Percentiles rank a stretch among this genome's conserved stretches.
Conservation (phyloP, 495 filamentous ascomycete species). For the Haplographium delicatum region DNA sequence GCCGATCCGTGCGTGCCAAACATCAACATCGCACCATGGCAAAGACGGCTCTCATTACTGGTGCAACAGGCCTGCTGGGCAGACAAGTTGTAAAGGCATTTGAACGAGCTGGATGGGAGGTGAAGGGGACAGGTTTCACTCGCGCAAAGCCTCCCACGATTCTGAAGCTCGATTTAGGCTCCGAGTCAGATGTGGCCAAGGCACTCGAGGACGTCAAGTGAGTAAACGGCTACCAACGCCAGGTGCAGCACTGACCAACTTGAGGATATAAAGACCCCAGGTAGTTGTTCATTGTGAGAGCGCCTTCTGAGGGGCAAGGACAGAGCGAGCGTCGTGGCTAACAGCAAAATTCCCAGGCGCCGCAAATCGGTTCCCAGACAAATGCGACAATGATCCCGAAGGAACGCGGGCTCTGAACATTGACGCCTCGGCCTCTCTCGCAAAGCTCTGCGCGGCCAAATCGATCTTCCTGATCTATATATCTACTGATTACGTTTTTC, state of each 20-base stretch:
- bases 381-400: slow-evolving; percentile 72
- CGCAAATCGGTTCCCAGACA: slow-evolving; percentile 86
- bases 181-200: slow-evolving; percentile 53
- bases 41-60: slow-evolving; percentile 71
- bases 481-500: slow-evolving; percentile 92
- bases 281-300: slow-evolving; percentile 78
- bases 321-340: not conserved
- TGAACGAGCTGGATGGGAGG: slow-evolving; percentile 61
- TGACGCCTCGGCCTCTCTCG: slow-evolving; percentile 60
- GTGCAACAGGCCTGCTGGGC: slow-evolving; percentile 79
- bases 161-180: slow-evolving; percentile 70
- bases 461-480: slow-evolving; percentile 81
- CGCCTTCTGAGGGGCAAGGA: not conserved
- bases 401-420: slow-evolving; percentile 73
- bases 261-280: slow-evolving; percentile 52
- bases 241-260: slow-evolving; percentile 9
- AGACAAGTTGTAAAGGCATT: slow-evolving; percentile 76
- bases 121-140: slow-evolving; percentile 71
- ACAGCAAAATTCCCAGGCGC: slow-evolving; percentile 50
- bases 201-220: slow-evolving; percentile 62
- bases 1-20: not conserved
- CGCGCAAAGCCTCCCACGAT: slow-evolving; percentile 67
- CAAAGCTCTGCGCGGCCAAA: slow-evolving; percentile 55
- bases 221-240: slow-evolving; percentile 2
- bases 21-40: slow-evolving; percentile 20